These are phyloP conservation scores for Brassica juncea DNA, from an alignment of 345 rosid species.

Conservation along the genomic window DNA sequence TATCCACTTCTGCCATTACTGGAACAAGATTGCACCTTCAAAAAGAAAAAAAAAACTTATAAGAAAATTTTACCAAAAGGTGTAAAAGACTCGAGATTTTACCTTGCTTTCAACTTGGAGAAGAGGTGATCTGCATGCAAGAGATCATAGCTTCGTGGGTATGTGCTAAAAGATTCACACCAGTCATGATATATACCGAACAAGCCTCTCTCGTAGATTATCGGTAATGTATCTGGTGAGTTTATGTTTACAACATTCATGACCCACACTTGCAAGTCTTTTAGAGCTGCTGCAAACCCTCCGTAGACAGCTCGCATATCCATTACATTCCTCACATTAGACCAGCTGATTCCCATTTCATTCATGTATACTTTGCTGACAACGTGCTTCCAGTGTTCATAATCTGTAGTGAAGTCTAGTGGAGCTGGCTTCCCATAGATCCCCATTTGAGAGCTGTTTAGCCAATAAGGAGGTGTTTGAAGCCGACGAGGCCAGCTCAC, in stretches of 20 bases:
- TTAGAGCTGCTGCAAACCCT: slow-evolving; percentile 89
- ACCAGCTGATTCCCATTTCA: slow-evolving; percentile 81
- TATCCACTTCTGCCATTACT: slow-evolving; percentile 84
- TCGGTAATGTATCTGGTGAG: slow-evolving; percentile 87
- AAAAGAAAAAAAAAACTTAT: not conserved
- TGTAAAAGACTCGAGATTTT: not conserved
- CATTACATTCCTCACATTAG: slow-evolving; percentile 81
- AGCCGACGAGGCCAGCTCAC: slow-evolving; percentile 71
- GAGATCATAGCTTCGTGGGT: slow-evolving; percentile 82
- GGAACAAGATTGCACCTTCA: slow-evolving; percentile 81
- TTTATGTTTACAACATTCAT: slow-evolving; percentile 77
- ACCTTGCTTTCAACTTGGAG: slow-evolving; percentile 76
- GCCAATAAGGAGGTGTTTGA: slow-evolving; percentile 74
- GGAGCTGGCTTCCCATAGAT: slow-evolving; percentile 91
- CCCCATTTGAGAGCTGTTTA: slow-evolving; percentile 87
- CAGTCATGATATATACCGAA: slow-evolving; percentile 92
- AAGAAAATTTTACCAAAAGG: not conserved
- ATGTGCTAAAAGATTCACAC: slow-evolving; percentile 94
- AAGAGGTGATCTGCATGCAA: slow-evolving; percentile 92
- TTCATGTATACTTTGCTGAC: slow-evolving; percentile 68
- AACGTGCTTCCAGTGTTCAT: slow-evolving; percentile 77
- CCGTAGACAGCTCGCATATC: slow-evolving; percentile 96
- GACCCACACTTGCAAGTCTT: slow-evolving; percentile 77
- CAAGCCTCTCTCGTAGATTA: slow-evolving; percentile 84
- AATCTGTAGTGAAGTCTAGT: slow-evolving; percentile 67